phyloP scores from a whole-genome alignment of 2,329 filamentous ascomycete species.

The Neopestalotiopsis clavispora region DNA sequence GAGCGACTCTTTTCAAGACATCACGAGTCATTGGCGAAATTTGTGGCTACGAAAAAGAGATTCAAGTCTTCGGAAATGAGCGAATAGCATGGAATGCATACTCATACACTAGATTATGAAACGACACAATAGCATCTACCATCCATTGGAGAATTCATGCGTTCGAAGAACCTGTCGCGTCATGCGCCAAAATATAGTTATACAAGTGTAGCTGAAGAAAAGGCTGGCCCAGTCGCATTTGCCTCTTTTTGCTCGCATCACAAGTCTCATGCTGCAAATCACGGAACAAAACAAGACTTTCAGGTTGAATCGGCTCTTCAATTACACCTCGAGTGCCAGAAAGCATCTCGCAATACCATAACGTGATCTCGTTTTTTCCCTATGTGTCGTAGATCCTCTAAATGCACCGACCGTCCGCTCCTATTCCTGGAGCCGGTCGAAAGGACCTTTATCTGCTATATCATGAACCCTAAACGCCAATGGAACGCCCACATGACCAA shows the following conservation, averaged over 20 bases:
- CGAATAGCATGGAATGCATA: too few species aligned
- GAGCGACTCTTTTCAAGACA: background rate
- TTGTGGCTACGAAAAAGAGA: background rate
- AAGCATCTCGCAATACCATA: constrained; percentile 20
- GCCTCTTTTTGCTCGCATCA: background rate
- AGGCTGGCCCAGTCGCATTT: background rate
- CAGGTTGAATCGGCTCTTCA: constrained; percentile 24
- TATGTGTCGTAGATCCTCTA: constrained; percentile 11
- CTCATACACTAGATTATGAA: too few species aligned
- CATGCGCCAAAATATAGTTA: too few species aligned
- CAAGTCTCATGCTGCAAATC: too few species aligned
- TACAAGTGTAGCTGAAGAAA: background rate
- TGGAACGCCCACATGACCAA: constrained; percentile 17
- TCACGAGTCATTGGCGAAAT: background rate
- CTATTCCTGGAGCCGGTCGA: constrained; percentile 9
- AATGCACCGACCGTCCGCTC: constrained; percentile 5
- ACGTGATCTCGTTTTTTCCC: constrained; percentile 17
- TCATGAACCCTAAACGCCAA: constrained; percentile 8
- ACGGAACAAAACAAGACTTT: background rate
- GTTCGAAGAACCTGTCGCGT: too few species aligned
- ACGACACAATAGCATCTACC: too few species aligned
- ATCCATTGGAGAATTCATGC: too few species aligned
- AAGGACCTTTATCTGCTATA: background rate
- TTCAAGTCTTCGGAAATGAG: too few species aligned
- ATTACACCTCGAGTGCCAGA: constrained; percentile 22